Base-by-base conservation (phyloP, 2,329 filamentous ascomycete genomes). In the Cyphellophora europaea region DNA sequence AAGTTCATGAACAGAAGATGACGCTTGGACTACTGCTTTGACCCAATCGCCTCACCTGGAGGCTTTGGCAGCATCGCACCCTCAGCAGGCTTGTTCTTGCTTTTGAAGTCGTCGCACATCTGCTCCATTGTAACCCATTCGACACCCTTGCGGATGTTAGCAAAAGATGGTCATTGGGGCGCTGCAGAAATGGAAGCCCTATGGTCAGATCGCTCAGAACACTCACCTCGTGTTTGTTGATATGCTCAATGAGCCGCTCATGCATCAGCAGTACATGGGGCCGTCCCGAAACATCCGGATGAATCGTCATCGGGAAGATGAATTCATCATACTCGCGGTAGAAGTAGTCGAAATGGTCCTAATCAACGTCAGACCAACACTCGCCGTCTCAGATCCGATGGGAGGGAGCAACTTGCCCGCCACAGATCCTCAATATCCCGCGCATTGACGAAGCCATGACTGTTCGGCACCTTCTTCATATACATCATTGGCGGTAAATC, bases 321-420 rank as follows among this genome's bases (percentile, higher is more conserved):
- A 85, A 85, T 47, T 82, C 77, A 47, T 86, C 79, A 43, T 83
- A 79, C 54, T 86, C 79, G 17, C 79, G 66, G 53, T 86, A 86
- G 49, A 82, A 84, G 56, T 84, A 78, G 46, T 72, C 66, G 40
- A 77, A 74, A 36, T 72, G 65, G 42, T 76, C 72, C 56, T 85
- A n/a, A n/a, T n/a, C n/a, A n/a, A n/a, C n/a, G n/a, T n/a, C n/a
- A n/a, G n/a, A n/a, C n/a, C n/a, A n/a, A n/a, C n/a, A n/a, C n/a
- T n/a, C n/a, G n/a, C n/a, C n/a, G n/a, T n/a, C n/a, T n/a, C n/a
- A n/a, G n/a, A n/a, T n/a, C n/a, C n/a, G n/a, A n/a, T n/a, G n/a
- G n/a, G n/a, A n/a, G n/a, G n/a, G n/a, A n/a, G n/a, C n/a, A n/a
- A 35, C 37, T 39, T 21, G 36, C 37, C 27, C 59, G 66, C 43